Evolutionary conservation across 2,329 filamentous ascomycete genomes (phyloP).

Genomic region (Calonectria hongkongensis): DNA sequence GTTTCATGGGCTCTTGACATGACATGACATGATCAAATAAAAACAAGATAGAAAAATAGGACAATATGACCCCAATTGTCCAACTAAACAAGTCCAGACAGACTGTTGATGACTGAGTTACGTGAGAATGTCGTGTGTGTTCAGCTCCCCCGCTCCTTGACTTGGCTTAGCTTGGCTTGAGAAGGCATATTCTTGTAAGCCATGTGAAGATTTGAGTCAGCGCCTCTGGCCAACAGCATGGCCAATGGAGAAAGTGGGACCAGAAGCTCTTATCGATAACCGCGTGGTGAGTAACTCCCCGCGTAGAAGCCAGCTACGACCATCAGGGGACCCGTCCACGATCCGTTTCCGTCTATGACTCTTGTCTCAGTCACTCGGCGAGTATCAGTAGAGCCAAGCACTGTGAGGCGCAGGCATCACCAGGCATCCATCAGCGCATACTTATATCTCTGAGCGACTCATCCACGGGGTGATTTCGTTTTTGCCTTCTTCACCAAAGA

Average conservation of each 20-base stretch:
- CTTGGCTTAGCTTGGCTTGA: conserved; percentile 18
- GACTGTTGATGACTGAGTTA: conserved; percentile 9
- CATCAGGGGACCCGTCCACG: conserved; percentile 14
- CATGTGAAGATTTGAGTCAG: conserved; percentile 8
- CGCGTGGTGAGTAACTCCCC: conserved; percentile 50
- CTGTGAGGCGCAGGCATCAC: conserved; percentile 45
- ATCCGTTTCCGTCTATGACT: conserved; percentile 51
- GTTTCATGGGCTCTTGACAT: conserved; percentile 3
- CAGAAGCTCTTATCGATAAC: conserved; percentile 39
- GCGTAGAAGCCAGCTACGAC: conserved; percentile 39
- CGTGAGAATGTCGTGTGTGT: not conserved
- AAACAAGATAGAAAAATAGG: conserved; percentile 7
- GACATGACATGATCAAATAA: conserved; percentile 19
- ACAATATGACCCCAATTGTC: not conserved
- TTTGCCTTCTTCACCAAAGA: conserved; percentile 22
- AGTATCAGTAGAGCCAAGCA: conserved; percentile 7
- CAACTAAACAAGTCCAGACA: not conserved
- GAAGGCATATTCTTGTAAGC: conserved; percentile 20
- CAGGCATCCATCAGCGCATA: conserved; percentile 32
- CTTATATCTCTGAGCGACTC: conserved; percentile 32
- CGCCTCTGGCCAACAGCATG: not conserved
- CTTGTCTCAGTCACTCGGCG: conserved; percentile 52
- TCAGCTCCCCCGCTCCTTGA: not conserved
- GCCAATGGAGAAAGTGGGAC: not conserved
- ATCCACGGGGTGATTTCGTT: not conserved